Base-by-base conservation (phyloP, 345 rosid genomes). In the Geranium rotundifolium region DNA sequence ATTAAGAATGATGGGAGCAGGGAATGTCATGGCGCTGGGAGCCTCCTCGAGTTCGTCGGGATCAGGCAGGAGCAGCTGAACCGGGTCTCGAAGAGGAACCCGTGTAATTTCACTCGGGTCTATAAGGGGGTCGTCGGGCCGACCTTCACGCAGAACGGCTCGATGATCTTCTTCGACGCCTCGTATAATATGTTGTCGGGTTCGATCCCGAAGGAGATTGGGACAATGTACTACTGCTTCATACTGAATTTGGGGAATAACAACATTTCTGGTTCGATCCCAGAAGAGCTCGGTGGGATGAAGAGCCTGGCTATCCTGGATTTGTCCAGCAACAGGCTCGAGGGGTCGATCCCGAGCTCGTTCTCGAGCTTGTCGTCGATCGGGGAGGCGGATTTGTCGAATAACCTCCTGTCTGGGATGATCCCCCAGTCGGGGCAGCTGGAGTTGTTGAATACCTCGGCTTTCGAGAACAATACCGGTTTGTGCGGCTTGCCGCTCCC, bases 141-240 rank as follows among this genome's bases (percentile, higher is more conserved):
- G 0, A 90, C 90, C 3, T 93, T 90, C 73, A 77, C 90, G 41
- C 74, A 90, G 56, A 93, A 93, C 8, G 99, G 99, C 18, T 88
- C 99, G 1, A 86, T 93, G 89, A 85, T 90, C 65, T 90, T 93
- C 73, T 83, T 93, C 4, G 99, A 93, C 74, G 78, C 90, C 69
- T 93, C 97, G 0, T 69, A 93, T 73, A 93, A 93, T 72, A 55
- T 19, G 69, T 63, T 93, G 65, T 83, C 89, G 0, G 97, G 96
- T 20, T 73, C 57, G 54, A 88, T 93, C 19, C 99, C 99, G 0
- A 82, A 81, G 71, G 95, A 86, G 85, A 85, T 90, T 46, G 99
- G 96, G 29, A 78, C 83, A 0, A 83, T 86, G 95, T 74, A 77
- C 0, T 83, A 82, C 77, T 77, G 90, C 61, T 86, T 68, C 69